Evolutionary conservation across 192 early-diverging fungal genomes (phyloP).

Genomic region (Backusella sp.): DNA sequence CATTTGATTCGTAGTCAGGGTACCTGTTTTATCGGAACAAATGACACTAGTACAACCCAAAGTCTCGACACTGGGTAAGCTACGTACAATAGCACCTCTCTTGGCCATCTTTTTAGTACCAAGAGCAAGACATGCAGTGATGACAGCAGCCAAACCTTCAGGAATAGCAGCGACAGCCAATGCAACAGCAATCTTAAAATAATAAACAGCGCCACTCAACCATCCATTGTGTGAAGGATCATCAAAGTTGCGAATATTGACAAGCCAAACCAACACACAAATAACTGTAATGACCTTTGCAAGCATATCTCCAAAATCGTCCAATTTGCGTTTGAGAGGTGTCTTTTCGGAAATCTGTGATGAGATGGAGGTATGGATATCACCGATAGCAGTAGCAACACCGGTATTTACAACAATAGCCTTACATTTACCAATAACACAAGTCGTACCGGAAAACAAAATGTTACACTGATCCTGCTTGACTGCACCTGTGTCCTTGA

Average conservation of each 20-base stretch:
- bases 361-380: slow-evolving; percentile 87
- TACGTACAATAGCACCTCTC: slow-evolving; percentile 94
- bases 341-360: slow-evolving; percentile 88
- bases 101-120: slow-evolving; percentile 98
- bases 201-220: slow-evolving; percentile 95
- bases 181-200: slow-evolving; percentile 99
- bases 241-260: slow-evolving; percentile 97
- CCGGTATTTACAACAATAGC: slow-evolving; percentile 91
- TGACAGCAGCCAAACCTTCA: slow-evolving; percentile 97
- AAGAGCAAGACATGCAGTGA: slow-evolving; percentile 96
- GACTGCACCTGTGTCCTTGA: slow-evolving; percentile 72
- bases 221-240: slow-evolving; percentile 88
- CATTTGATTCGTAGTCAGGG: slow-evolving; percentile 99
- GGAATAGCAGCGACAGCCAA: slow-evolving; percentile 98
- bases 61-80: slow-evolving; percentile 91
- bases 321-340: slow-evolving; percentile 91
- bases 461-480: slow-evolving; percentile 98
- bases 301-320: slow-evolving; percentile 91
- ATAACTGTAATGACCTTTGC: slow-evolving; percentile 85
- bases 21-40: slow-evolving; percentile 99
- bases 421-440: slow-evolving; percentile 85
- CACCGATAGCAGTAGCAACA: slow-evolving; percentile 88
- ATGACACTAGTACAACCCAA: slow-evolving; percentile 97
- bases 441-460: slow-evolving; percentile 95
- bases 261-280: slow-evolving; percentile 95